phyloP scores from a whole-genome alignment of 140 eudicot species.

The Oenanthe javanica region DNA sequence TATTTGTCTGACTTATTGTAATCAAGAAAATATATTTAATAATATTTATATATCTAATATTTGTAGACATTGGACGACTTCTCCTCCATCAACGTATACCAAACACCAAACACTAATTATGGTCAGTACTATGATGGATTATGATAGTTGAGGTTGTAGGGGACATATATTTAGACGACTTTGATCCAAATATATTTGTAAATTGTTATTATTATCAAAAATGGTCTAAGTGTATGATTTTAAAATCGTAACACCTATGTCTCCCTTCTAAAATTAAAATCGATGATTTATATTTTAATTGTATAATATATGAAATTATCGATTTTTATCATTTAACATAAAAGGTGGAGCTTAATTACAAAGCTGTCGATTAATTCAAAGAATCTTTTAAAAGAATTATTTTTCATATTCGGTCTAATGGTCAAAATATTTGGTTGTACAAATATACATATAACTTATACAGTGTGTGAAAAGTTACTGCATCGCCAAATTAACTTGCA shows the following conservation, averaged over 20 bases:
- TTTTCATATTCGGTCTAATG: no score
- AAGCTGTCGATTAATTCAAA: no score
- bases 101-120: neutral
- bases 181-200: neutral
- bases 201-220: no score
- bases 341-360: neutral
- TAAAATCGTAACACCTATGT: neutral
- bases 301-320: no score
- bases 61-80: neutral
- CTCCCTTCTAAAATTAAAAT: no score
- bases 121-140: neutral
- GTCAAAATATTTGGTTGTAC: no score
- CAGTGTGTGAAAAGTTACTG: neutral
- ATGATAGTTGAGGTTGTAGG: neutral
- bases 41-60: neutral
- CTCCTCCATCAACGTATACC: conserved; percentile 3
- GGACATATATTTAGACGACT: neutral
- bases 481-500: neutral
- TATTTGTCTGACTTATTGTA: neutral
- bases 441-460: no score
- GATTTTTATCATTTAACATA: no score
- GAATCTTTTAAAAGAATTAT: no score
- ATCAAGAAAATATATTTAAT: neutral
- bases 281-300: no score
- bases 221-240: neutral